Evolutionary conservation across 192 early-diverging fungal species (phyloP).

Genomic region (Coemansia guatemalensis): DNA sequence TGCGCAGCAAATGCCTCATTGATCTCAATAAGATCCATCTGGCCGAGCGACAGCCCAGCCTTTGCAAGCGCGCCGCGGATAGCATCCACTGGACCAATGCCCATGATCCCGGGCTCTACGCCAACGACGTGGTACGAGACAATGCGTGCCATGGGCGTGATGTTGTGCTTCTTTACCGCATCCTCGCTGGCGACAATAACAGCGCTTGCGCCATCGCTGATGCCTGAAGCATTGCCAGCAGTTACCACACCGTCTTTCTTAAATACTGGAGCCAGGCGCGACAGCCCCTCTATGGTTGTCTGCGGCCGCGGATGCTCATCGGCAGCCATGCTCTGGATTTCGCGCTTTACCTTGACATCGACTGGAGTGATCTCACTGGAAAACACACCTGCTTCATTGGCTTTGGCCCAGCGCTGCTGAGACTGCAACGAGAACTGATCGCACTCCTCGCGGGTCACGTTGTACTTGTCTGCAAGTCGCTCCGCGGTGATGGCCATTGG

Average conservation of each 20-base stretch:
- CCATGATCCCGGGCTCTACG: constrained; percentile 94
- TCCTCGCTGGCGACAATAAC: constrained; percentile 84
- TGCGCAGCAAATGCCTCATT: constrained; percentile 99
- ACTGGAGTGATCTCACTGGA: constrained; percentile 80
- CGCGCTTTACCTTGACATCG: constrained; percentile 75
- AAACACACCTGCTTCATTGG: constrained; percentile 75
- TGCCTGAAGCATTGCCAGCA: constrained; percentile 94
- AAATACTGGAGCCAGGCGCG: constrained; percentile 84
- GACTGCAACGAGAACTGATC: constrained; percentile 80
- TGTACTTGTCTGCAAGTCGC: constrained; percentile 83
- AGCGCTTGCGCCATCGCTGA: constrained; percentile 90
- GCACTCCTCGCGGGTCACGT: constrained; percentile 75
- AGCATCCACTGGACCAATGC: constrained; percentile 93
- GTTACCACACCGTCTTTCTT: constrained; percentile 88
- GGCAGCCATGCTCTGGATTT: constrained; percentile 60
- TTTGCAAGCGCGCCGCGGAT: constrained; percentile 81
- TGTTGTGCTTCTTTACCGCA: constrained; percentile 73
- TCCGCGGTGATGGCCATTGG: constrained; percentile 98
- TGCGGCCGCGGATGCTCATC: constrained; percentile 94
- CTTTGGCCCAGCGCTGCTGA: constrained; percentile 88
- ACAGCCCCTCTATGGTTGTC: constrained; percentile 74
- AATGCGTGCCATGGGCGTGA: constrained; percentile 84
- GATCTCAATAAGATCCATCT: constrained; percentile 93
- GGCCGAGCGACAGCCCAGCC: constrained; percentile 71
- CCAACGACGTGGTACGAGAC: constrained; percentile 83